These are phyloP conservation scores for Wickerhamomyces ciferrii DNA, from an alignment of 805 yeast genomes.

Conservation along the genomic window DNA sequence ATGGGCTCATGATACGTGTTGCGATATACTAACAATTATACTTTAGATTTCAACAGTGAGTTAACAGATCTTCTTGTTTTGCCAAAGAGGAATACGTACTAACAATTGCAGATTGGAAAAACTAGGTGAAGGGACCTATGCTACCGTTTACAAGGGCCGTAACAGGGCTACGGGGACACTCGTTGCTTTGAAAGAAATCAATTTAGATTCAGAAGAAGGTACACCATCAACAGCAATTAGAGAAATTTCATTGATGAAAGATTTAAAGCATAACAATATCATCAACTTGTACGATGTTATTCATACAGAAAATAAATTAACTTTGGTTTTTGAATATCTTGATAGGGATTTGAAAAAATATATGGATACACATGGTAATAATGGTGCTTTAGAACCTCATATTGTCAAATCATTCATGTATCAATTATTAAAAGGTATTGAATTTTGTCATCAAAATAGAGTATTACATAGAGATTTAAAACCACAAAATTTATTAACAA, in stretches of 20 bases:
- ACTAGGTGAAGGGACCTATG: conserved; percentile 94
- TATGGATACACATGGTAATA: conserved; percentile 85
- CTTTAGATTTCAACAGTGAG: conserved; percentile 27
- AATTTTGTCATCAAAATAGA: conserved; percentile 57
- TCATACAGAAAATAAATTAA: conserved; percentile 93
- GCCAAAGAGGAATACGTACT: neutral
- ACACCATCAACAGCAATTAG: conserved; percentile 98
- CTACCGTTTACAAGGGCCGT: conserved; percentile 95
- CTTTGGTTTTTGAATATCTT: conserved; percentile 89
- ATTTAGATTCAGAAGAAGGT: conserved; percentile 91
- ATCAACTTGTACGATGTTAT: conserved; percentile 92
- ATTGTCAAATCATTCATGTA: conserved; percentile 89
- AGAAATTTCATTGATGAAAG: conserved; percentile 93
- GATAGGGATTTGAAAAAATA: conserved; percentile 91
- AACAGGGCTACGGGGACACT: conserved; percentile 81
- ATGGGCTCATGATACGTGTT: neutral
- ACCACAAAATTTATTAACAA: conserved; percentile 91
- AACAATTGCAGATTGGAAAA: conserved; percentile 51
- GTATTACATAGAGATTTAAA: conserved; percentile 76
- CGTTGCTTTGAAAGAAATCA: conserved; percentile 93
- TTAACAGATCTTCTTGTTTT: too few species aligned
- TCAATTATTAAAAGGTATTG: conserved; percentile 85
- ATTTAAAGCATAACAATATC: conserved; percentile 87
- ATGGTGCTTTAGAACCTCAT: conserved; percentile 85
- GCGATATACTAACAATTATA: neutral